These are phyloP conservation scores for Trypanosoma melophagium DNA, from an alignment of 208 protist species.

Conservation along the genomic window DNA sequence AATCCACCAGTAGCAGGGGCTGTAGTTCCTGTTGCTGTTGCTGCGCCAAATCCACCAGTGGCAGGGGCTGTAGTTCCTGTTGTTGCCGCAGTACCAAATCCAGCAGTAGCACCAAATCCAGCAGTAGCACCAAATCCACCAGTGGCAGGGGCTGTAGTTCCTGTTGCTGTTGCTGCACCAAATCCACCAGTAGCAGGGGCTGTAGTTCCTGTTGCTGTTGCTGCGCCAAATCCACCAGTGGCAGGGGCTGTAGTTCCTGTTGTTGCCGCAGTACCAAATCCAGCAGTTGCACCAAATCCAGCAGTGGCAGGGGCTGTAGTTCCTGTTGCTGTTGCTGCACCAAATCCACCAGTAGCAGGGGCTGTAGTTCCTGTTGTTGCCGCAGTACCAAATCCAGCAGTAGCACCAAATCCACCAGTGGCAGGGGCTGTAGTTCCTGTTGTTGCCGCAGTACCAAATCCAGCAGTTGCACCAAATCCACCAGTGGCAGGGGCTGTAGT, in stretches of 20 bases:
- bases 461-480: conserved; percentile 1
- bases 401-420: conserved; percentile 30
- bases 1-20: conserved; percentile 20
- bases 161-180: conserved; percentile 6
- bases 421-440: conserved; percentile 16
- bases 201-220: conserved; percentile 10
- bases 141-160: conserved; percentile 19
- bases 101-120: conserved; percentile 7
- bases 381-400: conserved; percentile 6
- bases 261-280: not conserved
- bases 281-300: conserved; percentile 1
- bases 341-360: not conserved
- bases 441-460: not conserved
- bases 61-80: not conserved
- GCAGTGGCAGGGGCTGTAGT: not conserved
- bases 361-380: conserved; percentile 17
- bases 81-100: not conserved
- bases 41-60: conserved; percentile 25
- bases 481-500: not conserved
- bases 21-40: conserved; percentile 1
- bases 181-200: conserved; percentile 29
- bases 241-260: conserved; percentile 13
- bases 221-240: conserved; percentile 6
- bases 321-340: not conserved
- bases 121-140: not conserved